Evolutionary conservation across 352 stramenopile genomes (phyloP).

Genomic region (Phytophthora quininea): DNA sequence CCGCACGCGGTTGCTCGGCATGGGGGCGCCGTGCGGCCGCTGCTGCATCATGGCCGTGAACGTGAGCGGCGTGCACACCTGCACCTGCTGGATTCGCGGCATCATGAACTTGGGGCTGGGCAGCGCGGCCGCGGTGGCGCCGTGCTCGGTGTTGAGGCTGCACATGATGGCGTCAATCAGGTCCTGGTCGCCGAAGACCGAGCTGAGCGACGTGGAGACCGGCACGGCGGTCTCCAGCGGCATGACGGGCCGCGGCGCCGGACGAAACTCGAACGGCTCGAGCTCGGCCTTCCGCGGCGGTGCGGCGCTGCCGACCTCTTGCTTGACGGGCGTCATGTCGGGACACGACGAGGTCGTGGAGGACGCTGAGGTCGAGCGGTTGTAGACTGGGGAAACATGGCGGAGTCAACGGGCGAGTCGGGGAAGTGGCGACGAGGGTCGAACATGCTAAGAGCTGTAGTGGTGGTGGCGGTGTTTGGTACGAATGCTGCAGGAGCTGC

Average conservation of each 20-base stretch:
- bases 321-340: background rate
- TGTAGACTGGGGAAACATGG: constrained; percentile 77
- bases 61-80: constrained; percentile 21
- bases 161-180: constrained; percentile 84
- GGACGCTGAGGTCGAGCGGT: constrained; percentile 42
- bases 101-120: constrained; percentile 14
- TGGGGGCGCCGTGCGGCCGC: constrained; percentile 14
- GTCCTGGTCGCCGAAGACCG: constrained; percentile 78
- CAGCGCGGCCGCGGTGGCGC: constrained; percentile 4
- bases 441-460: constrained; percentile 24
- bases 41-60: constrained; percentile 42
- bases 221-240: constrained; percentile 27
- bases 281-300: constrained; percentile 42
- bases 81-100: constrained; percentile 20
- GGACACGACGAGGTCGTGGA: constrained; percentile 28
- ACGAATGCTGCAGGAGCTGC: constrained; percentile 42
- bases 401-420: constrained; percentile 73
- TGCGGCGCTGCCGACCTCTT: constrained; percentile 19
- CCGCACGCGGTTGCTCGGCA: constrained; percentile 25
- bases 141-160: constrained; percentile 63
- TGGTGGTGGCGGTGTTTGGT: constrained; percentile 12
- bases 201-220: constrained; percentile 58
- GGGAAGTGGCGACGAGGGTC: constrained; percentile 39
- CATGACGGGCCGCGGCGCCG: constrained; percentile 1
- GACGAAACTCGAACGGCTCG: constrained; percentile 68